Conservation (phyloP, 139 green algal genomes). For the Picochlorum sp. region DNA sequence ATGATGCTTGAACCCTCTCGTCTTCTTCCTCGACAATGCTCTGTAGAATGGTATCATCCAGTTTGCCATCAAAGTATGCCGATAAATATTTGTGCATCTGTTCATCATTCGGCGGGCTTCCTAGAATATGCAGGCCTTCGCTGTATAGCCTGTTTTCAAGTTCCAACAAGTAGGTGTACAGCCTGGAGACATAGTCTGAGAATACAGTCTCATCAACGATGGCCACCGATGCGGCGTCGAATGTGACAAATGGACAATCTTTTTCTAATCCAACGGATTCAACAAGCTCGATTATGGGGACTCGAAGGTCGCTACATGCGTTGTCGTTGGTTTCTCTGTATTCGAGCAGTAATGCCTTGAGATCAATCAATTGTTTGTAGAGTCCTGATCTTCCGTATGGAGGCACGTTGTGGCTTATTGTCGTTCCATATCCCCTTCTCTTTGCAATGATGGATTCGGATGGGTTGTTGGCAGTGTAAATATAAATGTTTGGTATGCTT, state of each 20-base stretch:
- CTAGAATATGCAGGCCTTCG: constrained; percentile 90
- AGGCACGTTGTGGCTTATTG: constrained; percentile 92
- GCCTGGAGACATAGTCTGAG: constrained; percentile 46
- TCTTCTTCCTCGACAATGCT: constrained; percentile 33
- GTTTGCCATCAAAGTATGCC: constrained; percentile 57
- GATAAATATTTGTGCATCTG: constrained; percentile 59
- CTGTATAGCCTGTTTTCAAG: constrained; percentile 93
- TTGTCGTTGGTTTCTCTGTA: constrained; percentile 54
- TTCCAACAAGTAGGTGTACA: constrained; percentile 83
- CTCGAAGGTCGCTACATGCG: constrained; percentile 29
- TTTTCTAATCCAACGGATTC: constrained; percentile 42
- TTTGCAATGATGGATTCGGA: constrained; percentile 93
- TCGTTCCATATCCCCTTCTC: constrained; percentile 88
- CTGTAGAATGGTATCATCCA: constrained; percentile 54
- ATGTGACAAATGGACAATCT: constrained; percentile 57
- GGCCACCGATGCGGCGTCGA: constrained; percentile 10
- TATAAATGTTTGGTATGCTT: constrained; percentile 88
- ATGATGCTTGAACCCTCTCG: background rate
- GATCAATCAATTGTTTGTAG: constrained; percentile 87
- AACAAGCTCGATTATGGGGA: constrained; percentile 46
- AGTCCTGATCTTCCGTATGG: constrained; percentile 89
- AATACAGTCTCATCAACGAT: constrained; percentile 43
- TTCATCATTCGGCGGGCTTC: constrained; percentile 37
- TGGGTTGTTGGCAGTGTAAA: constrained; percentile 93
- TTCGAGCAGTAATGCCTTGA: constrained; percentile 74